These are phyloP conservation scores for Limonium bicolor DNA, from an alignment of 148 eudicot species.

Conservation along the genomic window DNA sequence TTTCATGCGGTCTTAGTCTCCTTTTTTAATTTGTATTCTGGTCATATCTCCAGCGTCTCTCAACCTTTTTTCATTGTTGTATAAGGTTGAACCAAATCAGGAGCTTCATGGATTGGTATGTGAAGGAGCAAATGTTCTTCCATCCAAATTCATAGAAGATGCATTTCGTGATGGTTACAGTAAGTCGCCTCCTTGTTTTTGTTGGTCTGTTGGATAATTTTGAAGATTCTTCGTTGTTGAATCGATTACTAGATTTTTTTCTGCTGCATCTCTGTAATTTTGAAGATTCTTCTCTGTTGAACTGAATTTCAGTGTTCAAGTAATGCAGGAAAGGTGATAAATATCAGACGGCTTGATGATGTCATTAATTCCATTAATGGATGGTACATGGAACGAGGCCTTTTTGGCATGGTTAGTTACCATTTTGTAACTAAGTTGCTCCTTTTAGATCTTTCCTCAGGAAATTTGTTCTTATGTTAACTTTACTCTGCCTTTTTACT, in stretches of 20 bases:
- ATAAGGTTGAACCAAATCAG: constrained; percentile 99
- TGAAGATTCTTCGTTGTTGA: constrained; percentile 14
- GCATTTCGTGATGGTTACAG: constrained; percentile 95
- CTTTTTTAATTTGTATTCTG: no score
- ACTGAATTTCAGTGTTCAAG: constrained; percentile 33
- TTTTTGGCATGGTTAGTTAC: constrained; percentile 86
- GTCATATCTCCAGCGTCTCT: neutral
- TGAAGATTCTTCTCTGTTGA: constrained; percentile 15
- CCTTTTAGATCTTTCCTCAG: neutral
- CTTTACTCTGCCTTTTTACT: no score
- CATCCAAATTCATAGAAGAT: constrained; percentile 85
- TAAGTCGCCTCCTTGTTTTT: constrained; percentile 16
- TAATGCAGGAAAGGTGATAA: constrained; percentile 96
- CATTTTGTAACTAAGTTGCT: neutral
- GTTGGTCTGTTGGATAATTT: constrained; percentile 3
- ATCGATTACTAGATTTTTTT: constrained; percentile 18
- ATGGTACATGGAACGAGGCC: constrained; percentile 99
- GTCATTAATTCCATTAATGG: constrained; percentile 84
- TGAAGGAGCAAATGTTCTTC: constrained; percentile 99
- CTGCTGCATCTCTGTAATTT: constrained; percentile 14
- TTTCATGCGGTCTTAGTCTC: no score
- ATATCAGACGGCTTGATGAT: constrained; percentile 81
- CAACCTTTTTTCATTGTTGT: constrained; percentile 16
- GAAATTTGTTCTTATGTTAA: no score
- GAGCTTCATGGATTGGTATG: constrained; percentile 95